These are phyloP conservation scores for Geotrichum carabidarum DNA, from an alignment of 1,139 yeast genomes.

Conservation along the genomic window DNA sequence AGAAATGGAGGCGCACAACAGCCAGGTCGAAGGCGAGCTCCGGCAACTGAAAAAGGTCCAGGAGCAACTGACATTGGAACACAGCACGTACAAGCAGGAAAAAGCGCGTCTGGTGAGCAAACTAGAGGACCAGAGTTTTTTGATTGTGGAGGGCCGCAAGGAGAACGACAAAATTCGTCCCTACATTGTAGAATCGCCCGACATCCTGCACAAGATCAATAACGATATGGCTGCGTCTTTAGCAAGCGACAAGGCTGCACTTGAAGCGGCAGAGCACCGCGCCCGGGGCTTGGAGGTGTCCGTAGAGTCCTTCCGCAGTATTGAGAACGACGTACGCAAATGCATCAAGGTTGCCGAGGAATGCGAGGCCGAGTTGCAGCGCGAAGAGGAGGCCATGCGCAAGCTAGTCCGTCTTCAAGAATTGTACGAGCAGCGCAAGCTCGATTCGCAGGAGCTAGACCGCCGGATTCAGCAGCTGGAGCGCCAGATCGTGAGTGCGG, in stretches of 20 bases:
- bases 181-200: constrained; percentile 60
- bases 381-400: constrained; percentile 44
- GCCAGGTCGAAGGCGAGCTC: constrained; percentile 57
- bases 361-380: constrained; percentile 47
- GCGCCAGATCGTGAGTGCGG: constrained; percentile 50
- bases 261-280: constrained; percentile 45
- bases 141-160: constrained; percentile 52
- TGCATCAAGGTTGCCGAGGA: constrained; percentile 55
- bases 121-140: constrained; percentile 50
- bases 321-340: constrained; percentile 52
- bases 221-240: constrained; percentile 52
- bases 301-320: constrained; percentile 53
- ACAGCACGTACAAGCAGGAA: constrained; percentile 58
- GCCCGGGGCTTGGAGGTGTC: constrained; percentile 52
- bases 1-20: constrained; percentile 53
- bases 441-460: constrained; percentile 46
- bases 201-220: constrained; percentile 51
- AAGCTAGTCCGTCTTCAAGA: constrained; percentile 46
- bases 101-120: constrained; percentile 55
- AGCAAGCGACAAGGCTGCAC: constrained; percentile 41
- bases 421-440: constrained; percentile 44
- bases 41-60: constrained; percentile 59
- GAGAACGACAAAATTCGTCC: constrained; percentile 57
- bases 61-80: constrained; percentile 61
- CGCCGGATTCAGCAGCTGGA: constrained; percentile 49